Percentiles rank a stretch among this genome's conserved stretches.
Conservation (phyloP, 768 basidiomycete species). For the Tubosaeta brunneosetosa region DNA sequence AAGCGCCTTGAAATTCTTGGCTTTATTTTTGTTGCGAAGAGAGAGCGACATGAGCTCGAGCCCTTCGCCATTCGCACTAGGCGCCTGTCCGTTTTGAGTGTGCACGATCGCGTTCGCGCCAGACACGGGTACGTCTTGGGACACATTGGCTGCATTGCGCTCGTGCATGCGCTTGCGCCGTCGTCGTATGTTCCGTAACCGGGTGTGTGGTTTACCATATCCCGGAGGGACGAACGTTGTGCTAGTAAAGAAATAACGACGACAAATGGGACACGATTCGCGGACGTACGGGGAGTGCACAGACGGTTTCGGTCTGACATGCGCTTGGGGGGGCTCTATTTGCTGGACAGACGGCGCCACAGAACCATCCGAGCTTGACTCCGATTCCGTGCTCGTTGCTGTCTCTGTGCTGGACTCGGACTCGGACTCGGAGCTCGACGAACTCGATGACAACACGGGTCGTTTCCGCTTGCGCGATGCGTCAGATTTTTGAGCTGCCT, state of each 20-base stretch:
- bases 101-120: conserved; percentile 37
- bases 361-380: conserved; percentile 13
- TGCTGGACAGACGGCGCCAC: neutral
- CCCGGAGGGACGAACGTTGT: conserved; percentile 47
- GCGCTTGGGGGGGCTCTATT: conserved; percentile 11
- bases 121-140: conserved; percentile 30
- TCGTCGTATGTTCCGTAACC: conserved; percentile 53
- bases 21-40: conserved; percentile 72
- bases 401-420: conserved; percentile 10
- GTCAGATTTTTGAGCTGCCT: neutral
- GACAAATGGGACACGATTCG: conserved; percentile 4
- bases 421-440: conserved; percentile 13
- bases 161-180: conserved; percentile 39
- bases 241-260: conserved; percentile 4
- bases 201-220: conserved; percentile 53
- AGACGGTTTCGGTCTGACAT: conserved; percentile 6
- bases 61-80: conserved; percentile 17
- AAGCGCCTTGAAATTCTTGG: conserved; percentile 57
- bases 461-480: neutral
- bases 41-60: conserved; percentile 39
- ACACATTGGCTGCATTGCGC: conserved; percentile 7
- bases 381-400: conserved; percentile 11
- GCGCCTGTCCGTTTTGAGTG: neutral
- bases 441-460: conserved; percentile 8
- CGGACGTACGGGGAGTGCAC: conserved; percentile 1